phyloP scores from a whole-genome alignment of 2,329 filamentous ascomycete genomes.

The Colletotrichum orchidophilum region DNA sequence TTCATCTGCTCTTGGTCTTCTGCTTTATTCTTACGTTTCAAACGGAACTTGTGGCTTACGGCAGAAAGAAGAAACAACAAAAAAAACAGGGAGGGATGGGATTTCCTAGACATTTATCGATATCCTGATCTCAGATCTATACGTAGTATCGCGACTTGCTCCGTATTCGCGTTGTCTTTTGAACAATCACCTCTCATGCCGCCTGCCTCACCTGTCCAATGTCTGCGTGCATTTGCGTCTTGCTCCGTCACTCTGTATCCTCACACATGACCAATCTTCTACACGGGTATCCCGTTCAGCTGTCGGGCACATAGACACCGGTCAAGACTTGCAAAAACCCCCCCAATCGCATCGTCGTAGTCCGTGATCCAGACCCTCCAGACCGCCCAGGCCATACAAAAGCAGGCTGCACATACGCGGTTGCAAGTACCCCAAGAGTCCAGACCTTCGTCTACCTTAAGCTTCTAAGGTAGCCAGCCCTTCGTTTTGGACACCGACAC shows the following conservation, averaged over 20 bases:
- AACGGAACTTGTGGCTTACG: slow-evolving; percentile 3
- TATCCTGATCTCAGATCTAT: background rate
- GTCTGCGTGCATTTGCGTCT: background rate
- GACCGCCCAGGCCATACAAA: background rate
- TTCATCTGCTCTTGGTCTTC: background rate
- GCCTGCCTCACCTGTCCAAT: background rate
- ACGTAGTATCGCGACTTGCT: background rate
- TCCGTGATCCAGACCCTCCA: slow-evolving; percentile 5
- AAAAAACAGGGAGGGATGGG: background rate
- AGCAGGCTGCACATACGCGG: background rate
- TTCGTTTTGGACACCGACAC: background rate
- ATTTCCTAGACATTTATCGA: background rate
- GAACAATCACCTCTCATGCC: background rate
- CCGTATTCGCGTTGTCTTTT: background rate
- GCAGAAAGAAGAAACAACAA: background rate
- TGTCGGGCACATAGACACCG: slow-evolving; percentile 1
- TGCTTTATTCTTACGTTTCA: background rate
- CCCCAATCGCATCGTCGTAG: background rate
- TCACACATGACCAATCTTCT: background rate
- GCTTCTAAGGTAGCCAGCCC: background rate
- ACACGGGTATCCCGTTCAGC: background rate
- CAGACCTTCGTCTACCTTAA: slow-evolving; percentile 10
- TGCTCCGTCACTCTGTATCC: too few relatives aligned
- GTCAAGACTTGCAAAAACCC: background rate
- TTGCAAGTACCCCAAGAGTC: background rate